Base-by-base conservation (phyloP, 768 basidiomycete genomes). In the Psilocybe subaeruginosa region DNA sequence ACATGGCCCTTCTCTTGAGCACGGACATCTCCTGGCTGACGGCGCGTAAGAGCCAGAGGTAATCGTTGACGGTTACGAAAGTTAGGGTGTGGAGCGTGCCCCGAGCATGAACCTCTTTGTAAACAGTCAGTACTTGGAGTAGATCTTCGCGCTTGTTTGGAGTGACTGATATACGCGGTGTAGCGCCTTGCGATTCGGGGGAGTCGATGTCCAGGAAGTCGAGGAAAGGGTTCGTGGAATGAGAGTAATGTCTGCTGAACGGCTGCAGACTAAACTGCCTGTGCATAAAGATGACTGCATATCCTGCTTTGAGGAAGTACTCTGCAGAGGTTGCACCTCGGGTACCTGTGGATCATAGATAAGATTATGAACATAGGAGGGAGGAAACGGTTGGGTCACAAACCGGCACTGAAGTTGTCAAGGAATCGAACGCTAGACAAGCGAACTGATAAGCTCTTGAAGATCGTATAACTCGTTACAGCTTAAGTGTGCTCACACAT, bases 211-310 rank as follows among this genome's bases (percentile, higher is more conserved):
- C 88, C 27, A 99, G 84, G 61, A 99, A 91, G 73, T 98, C 96
- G 60, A 99, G 88, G 77, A 99, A 99, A 0, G 97, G 97, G 72
- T 98, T 97, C 3, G 95, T 95, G 0, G 95, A 96, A 74, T 99
- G 97, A 8, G 95, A 97, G 76, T 99, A 99, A 73, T 99, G 97
- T 52, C 97, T 79, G 71, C 93, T 95, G 82, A 97, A 99, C 0
- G 97, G 97, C 69, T 97, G 95, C 46, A 99, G 85, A 65, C 96
- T 98, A 80, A 97, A 97, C 75, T 97, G 95, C 19, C 97, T 83
- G 74, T 99, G 97, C 86, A 99, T 92, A 79, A 99, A 99, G 66
- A 99, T 95, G 74, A 99, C 97, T 27, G 96, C 95, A 78, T 99
- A 99, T 59, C 90, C 92, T 6, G 92, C 88, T 68, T 90, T 86